Evolutionary conservation across 257 asterid genomes (phyloP).

Genomic region (Orobanche coerulescens): DNA sequence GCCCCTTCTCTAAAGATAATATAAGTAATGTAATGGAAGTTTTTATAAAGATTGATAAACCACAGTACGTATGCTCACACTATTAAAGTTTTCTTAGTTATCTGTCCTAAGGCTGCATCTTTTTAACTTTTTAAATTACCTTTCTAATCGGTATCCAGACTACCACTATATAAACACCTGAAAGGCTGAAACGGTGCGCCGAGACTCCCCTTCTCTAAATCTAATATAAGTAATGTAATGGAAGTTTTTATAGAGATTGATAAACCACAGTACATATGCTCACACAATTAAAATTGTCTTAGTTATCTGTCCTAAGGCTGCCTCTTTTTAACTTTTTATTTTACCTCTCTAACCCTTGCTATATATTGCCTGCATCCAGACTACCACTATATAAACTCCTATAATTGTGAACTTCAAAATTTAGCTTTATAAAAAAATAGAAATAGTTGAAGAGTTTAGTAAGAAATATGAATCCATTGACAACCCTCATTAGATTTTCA

Average conservation of each 20-base stretch:
- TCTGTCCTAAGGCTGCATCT: neutral
- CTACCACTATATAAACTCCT: neutral
- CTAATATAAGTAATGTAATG: too few relatives aligned
- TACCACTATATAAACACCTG: neutral
- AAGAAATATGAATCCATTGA: neutral
- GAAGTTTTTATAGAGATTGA: too few relatives aligned
- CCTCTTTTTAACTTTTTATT: neutral
- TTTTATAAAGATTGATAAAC: too few relatives aligned
- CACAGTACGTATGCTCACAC: neutral
- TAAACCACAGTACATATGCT: neutral
- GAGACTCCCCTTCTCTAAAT: too few relatives aligned
- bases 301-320: neutral
- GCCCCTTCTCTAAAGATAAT: too few relatives aligned
- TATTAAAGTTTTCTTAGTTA: neutral
- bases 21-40: too few relatives aligned
- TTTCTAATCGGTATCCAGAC: neutral
- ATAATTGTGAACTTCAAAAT: neutral
- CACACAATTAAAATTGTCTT: neutral
- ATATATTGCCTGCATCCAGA: neutral
- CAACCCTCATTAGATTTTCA: neutral
- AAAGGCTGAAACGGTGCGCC: too few relatives aligned
- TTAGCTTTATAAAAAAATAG: neutral
- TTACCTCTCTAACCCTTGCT: neutral
- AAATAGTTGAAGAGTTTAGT: neutral
- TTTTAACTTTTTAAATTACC: neutral